Conservation (phyloP, 208 protist genomes). For the Leptomonas pyrrhocoris region DNA sequence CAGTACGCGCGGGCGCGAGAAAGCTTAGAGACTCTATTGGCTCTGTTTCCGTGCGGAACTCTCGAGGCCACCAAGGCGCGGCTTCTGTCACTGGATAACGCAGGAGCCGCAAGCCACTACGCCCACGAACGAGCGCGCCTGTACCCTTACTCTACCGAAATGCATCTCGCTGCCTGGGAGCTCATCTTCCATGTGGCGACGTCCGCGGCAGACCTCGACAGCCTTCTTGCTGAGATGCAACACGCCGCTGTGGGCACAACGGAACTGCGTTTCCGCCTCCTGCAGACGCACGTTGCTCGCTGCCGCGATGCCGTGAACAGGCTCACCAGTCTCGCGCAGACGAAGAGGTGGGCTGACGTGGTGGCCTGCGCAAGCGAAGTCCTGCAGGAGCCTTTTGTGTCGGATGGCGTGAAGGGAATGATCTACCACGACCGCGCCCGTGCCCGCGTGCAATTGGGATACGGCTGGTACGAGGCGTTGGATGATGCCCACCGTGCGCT, state of each 20-base stretch:
- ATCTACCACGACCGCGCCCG: slow-evolving; percentile 42
- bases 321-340: slow-evolving; percentile 6
- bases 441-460: slow-evolving; percentile 35
- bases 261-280: slow-evolving; percentile 49
- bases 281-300: slow-evolving; percentile 25
- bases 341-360: slow-evolving; percentile 13
- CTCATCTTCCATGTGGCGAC: slow-evolving; percentile 54
- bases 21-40: slow-evolving; percentile 47
- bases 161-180: slow-evolving; percentile 47
- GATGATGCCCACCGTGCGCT: slow-evolving; percentile 58
- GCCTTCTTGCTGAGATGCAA: slow-evolving; percentile 33
- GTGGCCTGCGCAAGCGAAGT: neutral
- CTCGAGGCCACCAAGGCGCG: slow-evolving; percentile 62
- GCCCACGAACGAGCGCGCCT: slow-evolving; percentile 20
- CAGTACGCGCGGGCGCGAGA: slow-evolving; percentile 49
- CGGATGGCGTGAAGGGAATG: slow-evolving; percentile 37
- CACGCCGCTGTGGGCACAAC: slow-evolving; percentile 24
- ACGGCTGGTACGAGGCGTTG: slow-evolving; percentile 55
- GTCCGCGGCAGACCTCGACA: slow-evolving; percentile 31
- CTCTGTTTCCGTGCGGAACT: slow-evolving; percentile 48
- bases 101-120: slow-evolving; percentile 33
- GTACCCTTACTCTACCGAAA: slow-evolving; percentile 48
- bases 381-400: slow-evolving; percentile 9
- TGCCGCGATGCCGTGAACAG: slow-evolving; percentile 26
- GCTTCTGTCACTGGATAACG: slow-evolving; percentile 46